phyloP scores from a whole-genome alignment of 2,329 filamentous ascomycete genomes.

The Coleophoma cylindrospora region DNA sequence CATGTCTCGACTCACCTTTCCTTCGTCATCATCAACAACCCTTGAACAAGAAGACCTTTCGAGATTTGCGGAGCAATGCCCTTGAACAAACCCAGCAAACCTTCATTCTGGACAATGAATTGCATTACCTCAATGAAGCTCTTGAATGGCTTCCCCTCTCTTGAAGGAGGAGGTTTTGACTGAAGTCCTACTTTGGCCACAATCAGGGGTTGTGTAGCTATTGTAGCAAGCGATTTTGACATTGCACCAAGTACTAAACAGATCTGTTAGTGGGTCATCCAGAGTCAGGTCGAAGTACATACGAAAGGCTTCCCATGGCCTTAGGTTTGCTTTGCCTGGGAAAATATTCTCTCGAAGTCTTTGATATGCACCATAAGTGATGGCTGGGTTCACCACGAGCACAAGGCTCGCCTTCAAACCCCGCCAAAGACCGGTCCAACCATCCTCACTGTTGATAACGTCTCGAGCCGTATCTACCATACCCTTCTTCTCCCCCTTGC shows the following conservation, averaged over 20 bases:
- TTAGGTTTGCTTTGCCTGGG: conserved; percentile 69
- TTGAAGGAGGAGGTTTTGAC: conserved; percentile 79
- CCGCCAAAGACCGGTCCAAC: conserved; percentile 84
- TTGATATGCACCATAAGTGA: conserved; percentile 97
- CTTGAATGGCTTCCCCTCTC: conserved; percentile 88
- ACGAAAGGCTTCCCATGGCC: conserved; percentile 88
- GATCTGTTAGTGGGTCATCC: no score
- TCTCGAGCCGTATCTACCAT: conserved; percentile 83
- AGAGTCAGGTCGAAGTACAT: conserved; percentile 34
- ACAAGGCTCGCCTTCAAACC: conserved; percentile 94
- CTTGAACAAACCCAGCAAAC: conserved; percentile 82
- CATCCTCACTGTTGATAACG: conserved; percentile 86
- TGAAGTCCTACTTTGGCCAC: conserved; percentile 97
- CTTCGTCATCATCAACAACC: conserved; percentile 98
- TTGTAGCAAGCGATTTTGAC: conserved; percentile 88
- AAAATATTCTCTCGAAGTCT: conserved; percentile 74
- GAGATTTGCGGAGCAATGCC: conserved; percentile 90
- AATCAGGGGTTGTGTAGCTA: conserved; percentile 90
- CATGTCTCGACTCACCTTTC: conserved; percentile 59
- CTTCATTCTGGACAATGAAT: conserved; percentile 89
- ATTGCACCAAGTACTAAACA: conserved; percentile 76
- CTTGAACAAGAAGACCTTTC: conserved; percentile 91
- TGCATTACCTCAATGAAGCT: conserved; percentile 91
- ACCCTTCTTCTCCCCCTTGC: conserved; percentile 77
- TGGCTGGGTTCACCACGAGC: conserved; percentile 91